Evolutionary conservation across 78 protist species (phyloP), one percentile per base, ranked within the genome.

Genomic region (Dictyostelium firmibasis): DNA sequence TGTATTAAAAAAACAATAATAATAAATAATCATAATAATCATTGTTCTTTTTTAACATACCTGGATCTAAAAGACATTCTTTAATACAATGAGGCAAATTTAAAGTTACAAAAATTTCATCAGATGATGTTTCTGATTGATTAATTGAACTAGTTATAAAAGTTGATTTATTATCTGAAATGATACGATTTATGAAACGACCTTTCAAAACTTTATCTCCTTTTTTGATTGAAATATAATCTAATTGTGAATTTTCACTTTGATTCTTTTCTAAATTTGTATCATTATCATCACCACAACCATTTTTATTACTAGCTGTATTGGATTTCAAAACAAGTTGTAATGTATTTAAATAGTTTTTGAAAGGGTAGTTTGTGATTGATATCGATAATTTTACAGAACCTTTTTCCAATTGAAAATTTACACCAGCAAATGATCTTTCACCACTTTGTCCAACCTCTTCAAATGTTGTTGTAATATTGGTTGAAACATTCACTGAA

Each of bases 1-100:
- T n/a, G n/a, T n/a, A n/a, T n/a, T n/a, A n/a, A n/a, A n/a, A n/a
- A n/a, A n/a, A n/a, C n/a, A n/a, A n/a, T n/a, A n/a, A n/a, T n/a
- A n/a, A n/a, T n/a, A n/a, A n/a, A n/a, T n/a, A n/a, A n/a, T n/a
- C n/a, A n/a, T n/a, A n/a, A n/a, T n/a, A n/a, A n/a, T n/a, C n/a
- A n/a, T n/a, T n/a, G n/a, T n/a, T n/a, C n/a, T n/a, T n/a, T n/a
- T n/a, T 10, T 31, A 4, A 57, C 67, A 20, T 57, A 57, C 67
- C 83, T 16, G 85, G 85, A 29, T 81, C 85, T 8, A 81, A 16
- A 13, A 81, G 4, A 50, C 85, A 81, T 47, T 41, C 62, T 14
- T 14, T 33, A 25, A 20, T 38, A 29, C 85, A 81, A 81, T 81
- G 85, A 10, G 62, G 85, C 50, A 81, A 29, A 50, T 41, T 31